Evolutionary conservation across 306 rosid species (phyloP), one percentile per base, ranked within the genome.

Genomic region (Adenanthera pavonina): DNA sequence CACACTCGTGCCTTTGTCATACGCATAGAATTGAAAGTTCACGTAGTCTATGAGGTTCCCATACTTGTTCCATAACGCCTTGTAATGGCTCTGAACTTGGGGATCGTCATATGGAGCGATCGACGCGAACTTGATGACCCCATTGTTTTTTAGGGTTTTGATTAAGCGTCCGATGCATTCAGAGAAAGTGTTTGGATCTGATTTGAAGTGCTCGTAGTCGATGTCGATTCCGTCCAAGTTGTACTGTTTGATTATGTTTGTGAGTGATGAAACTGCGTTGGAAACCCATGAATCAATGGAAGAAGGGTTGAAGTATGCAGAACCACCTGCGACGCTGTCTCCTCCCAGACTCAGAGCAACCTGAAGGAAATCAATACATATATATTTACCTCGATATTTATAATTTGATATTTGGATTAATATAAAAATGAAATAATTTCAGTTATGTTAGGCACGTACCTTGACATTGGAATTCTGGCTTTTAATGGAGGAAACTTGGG

Each of bases 11-110:
- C 90, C 85, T 49, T 91, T 59, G 43, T 89, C 97, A 54, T 92
- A 94, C 0, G 97, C 97, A 41, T 94, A 94, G 64, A 94, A 92
- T 52, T 94, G 98, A 75, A 94, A 94, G 7, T 92, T 94, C 4
- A 94, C 97, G 49, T 91, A 94, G 74, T 94, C 97, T 38, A 94
- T 92, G 62, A 89, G 43, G 43, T 83, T 36, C 1, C 97, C 91
- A 6, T 92, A 89, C 13, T 61, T 91, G 51, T 79, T 91, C 98
- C 98, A 94, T 84, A 92, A 36, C 2, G 94, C 90, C 84, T 80
- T 20, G 83, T 92, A 94, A 30, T 89, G 94, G 34, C 80, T 79
- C 46, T 94, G 98, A 65, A 94, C 94, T 41, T 89, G 76, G 10
- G 87, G 85, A 0, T 91, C 84, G 25, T 86, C 97, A n/a, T 86